Evolutionary conservation across 805 yeast genomes (phyloP).

Genomic region (Torulaspora quercuum): DNA sequence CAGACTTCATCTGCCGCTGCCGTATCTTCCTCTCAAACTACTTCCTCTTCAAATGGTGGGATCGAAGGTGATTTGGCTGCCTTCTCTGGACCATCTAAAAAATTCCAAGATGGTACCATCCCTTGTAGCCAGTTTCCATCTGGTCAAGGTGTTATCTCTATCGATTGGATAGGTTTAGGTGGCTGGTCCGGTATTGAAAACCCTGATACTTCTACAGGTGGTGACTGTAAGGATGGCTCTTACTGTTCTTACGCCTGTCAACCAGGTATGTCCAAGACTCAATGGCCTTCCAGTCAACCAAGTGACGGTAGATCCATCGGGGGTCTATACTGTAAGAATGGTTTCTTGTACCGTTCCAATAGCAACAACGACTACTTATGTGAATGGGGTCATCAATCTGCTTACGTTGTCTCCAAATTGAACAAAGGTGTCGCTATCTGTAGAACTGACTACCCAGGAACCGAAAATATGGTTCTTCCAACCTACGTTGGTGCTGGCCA

Average conservation of each 20-base stretch:
- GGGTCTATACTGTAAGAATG: constrained; percentile 82
- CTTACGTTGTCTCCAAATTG: constrained; percentile 63
- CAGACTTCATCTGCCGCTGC: constrained; percentile 27
- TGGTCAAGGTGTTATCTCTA: constrained; percentile 67
- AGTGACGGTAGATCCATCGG: constrained; percentile 87
- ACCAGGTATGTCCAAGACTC: constrained; percentile 98
- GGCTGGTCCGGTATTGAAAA: constrained; percentile 46
- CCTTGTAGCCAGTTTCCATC: constrained; percentile 67
- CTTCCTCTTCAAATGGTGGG: constrained; percentile 32
- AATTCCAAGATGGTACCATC: constrained; percentile 68
- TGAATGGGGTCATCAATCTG: constrained; percentile 77
- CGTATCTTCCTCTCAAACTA: constrained; percentile 21
- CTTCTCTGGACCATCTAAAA: constrained; percentile 53
- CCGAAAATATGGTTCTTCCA: constrained; percentile 97
- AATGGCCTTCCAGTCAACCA: constrained; percentile 92
- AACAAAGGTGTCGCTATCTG: constrained; percentile 76
- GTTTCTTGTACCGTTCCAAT: constrained; percentile 82
- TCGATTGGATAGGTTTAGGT: constrained; percentile 52
- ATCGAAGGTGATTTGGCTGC: constrained; percentile 55
- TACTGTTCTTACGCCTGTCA: constrained; percentile 98
- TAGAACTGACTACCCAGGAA: constrained; percentile 99
- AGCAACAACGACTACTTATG: constrained; percentile 65
- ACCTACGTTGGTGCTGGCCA: constrained; percentile 73
- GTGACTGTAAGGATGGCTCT: constrained; percentile 76
- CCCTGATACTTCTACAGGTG: constrained; percentile 51